Evolutionary conservation across 768 basidiomycete genomes (phyloP), one percentile per base, ranked within the genome.

Genomic region (Phanerodontia chrysosporium): DNA sequence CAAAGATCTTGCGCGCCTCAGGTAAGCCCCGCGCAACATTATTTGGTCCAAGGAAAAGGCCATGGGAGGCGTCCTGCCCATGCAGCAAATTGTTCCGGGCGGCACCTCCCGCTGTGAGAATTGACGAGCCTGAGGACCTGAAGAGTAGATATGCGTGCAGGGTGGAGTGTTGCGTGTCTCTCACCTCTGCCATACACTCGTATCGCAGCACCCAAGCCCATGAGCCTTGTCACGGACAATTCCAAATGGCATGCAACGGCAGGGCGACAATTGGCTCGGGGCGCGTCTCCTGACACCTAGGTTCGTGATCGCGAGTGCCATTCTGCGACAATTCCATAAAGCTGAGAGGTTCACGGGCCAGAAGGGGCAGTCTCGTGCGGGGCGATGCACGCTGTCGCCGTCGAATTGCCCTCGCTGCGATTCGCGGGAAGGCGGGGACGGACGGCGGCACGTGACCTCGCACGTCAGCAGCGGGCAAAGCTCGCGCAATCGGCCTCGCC

Each of bases 401-500:
- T 42, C 18, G 18, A 42, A 42, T 18, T 18, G 39, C 10, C 4
- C 39, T 42, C 10, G 39, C 6, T 6, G 32, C 32, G 32, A 35
- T 35, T 35, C 32, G 32, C 32, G 32, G 32, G 32, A 35, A 35
- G 4, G 24, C 48, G 22, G 24, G 48, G 24, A 49, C 10, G 28
- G 2, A 24, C 27, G 28, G 27, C 14, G 6, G 55, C 55, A 57
- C 55, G 55, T 57, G 55, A 45, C 29, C 44, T 32, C 39, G 42
- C 55, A 57, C 55, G 55, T 57, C 55, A 57, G 45, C 42, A 18
- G n/a, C 12, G 27, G n/a, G 12, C 36, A 21, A 45, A 16, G 14
- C 44, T 57, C 55, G 55, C 55, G 55, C 55, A 46, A 57, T 57
- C 55, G 45, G 12, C 12, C 45, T 48, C 24, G 25, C 32, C 30